Base-by-base conservation (phyloP, 306 rosid genomes). In the Gillenia trifoliata region DNA sequence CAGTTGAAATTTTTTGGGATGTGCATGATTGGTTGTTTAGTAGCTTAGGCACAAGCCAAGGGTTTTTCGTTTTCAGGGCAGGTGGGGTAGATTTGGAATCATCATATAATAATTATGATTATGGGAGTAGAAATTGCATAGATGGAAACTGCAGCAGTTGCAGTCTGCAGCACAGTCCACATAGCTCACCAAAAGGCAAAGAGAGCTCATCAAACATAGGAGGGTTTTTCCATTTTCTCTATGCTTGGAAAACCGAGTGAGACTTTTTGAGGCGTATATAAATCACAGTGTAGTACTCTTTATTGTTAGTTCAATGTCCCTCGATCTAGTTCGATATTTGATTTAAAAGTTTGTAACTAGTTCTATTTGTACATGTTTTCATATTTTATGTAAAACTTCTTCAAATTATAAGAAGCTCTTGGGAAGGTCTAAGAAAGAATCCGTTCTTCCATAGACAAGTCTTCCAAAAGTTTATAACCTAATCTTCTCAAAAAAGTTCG, bases 21-120 rank as follows among this genome's bases (percentile, higher is more conserved):
- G 90, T 89, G 50, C 90, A 91, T 85, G 89, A 88, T 78, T 87
- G 93, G 96, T 59, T 91, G 49, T 89, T 87, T 68, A 75, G 61
- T 64, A 72, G 74, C 2, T 60, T 73, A 60, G 83, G 87, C 31
- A 56, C 79, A 16, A 80, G 89, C 12, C 88, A 85, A 66, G 93
- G 89, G 1, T 73, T 88, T 70, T 88, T 91, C 71, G 81, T 88
- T 34, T 88, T 88, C 84, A 91, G 85, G 81, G 82, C 83, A 65
- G 86, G 82, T 2, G 26, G 43, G 31, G 55, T 60, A 55, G 83
- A 83, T 54, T 43, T 36, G 56, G 66, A 79, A 84, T 63, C 63
- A 68, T 61, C 17, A 72, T n/a, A n/a, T 17, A 47, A 47, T 47
- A 47, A 16, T 16, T 47, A 47, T 0, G 52, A 47, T 47, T 47